These are phyloP conservation scores for Suhomyces choctaworum DNA, from an alignment of 1,139 yeast species.

Conservation along the genomic window DNA sequence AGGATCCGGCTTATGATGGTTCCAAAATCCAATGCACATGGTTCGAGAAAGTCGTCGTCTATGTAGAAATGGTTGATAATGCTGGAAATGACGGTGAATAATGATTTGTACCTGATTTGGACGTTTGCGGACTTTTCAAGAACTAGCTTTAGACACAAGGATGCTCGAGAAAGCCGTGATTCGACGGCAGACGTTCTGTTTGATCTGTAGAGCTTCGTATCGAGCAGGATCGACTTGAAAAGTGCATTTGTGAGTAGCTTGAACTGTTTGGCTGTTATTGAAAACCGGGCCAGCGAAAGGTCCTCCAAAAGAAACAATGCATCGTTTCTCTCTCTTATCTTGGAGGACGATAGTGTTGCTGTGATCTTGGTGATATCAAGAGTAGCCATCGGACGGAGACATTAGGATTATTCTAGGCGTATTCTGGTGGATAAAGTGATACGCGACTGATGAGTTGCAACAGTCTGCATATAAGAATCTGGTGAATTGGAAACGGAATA, in stretches of 20 bases:
- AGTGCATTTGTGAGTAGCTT: constrained; percentile 35
- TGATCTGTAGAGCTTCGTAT: constrained; percentile 35
- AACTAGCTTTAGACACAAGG: constrained; percentile 38
- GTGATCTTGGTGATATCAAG: constrained; percentile 24
- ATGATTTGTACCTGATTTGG: constrained; percentile 33
- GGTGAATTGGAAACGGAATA: no score
- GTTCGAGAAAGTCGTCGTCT: constrained; percentile 24
- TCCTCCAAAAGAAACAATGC: constrained; percentile 46
- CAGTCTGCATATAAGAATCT: constrained; percentile 2
- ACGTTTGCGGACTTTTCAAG: constrained; percentile 24
- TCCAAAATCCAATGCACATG: constrained; percentile 38
- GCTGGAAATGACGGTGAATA: constrained; percentile 26
- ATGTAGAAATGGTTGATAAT: constrained; percentile 23
- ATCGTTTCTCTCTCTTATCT: constrained; percentile 54
- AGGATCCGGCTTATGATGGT: constrained; percentile 31
- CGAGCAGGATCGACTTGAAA: constrained; percentile 42
- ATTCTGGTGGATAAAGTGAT: not conserved
- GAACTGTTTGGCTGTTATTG: constrained; percentile 26
- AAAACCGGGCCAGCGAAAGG: constrained; percentile 23
- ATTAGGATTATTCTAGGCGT: not conserved
- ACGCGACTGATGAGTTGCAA: constrained; percentile 2
- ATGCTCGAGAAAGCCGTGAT: constrained; percentile 41
- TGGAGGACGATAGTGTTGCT: constrained; percentile 38
- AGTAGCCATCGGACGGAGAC: constrained; percentile 19
- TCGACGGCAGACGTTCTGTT: constrained; percentile 34